These are phyloP conservation scores for Elsinoe arachidis DNA, from an alignment of 2,329 filamentous ascomycete species.

Conservation along the genomic window DNA sequence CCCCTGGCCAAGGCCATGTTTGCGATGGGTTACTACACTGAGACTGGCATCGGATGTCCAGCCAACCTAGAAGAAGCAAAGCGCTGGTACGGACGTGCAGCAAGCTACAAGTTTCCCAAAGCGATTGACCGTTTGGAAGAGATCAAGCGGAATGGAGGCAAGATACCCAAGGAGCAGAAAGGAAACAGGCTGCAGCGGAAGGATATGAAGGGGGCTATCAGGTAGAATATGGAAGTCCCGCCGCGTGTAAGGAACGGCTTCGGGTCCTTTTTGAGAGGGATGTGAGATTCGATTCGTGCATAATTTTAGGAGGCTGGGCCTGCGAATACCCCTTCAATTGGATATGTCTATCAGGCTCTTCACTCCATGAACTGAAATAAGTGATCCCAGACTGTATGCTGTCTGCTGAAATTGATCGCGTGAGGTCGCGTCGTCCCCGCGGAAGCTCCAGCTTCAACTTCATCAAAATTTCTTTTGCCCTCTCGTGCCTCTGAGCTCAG, in stretches of 20 bases:
- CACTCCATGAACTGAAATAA: too few species aligned
- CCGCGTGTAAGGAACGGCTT: neutral
- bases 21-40: slow-evolving; percentile 96
- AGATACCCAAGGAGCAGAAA: slow-evolving; percentile 23
- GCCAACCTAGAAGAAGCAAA: slow-evolving; percentile 90
- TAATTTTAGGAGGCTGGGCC: slow-evolving; percentile 2
- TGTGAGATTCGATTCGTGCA: neutral
- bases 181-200: slow-evolving; percentile 11
- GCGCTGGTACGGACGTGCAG: slow-evolving; percentile 95
- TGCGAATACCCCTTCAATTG: slow-evolving; percentile 9
- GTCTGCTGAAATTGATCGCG: neutral
- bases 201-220: slow-evolving; percentile 11
- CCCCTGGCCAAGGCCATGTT: slow-evolving; percentile 85
- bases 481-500: neutral
- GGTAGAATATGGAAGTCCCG: neutral
- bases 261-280: neutral
- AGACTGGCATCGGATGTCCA: slow-evolving; percentile 82
- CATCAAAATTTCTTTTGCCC: slow-evolving; percentile 7
- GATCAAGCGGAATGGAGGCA: slow-evolving; percentile 70
- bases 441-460: neutral
- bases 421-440: neutral
- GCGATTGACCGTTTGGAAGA: slow-evolving; percentile 89
- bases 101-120: slow-evolving; percentile 94
- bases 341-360: neutral
- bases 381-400: too few species aligned